Evolutionary conservation across 2,329 filamentous ascomycete species (phyloP), one percentile per base, ranked within the genome.

Genomic region (Trichoderma sp.): DNA sequence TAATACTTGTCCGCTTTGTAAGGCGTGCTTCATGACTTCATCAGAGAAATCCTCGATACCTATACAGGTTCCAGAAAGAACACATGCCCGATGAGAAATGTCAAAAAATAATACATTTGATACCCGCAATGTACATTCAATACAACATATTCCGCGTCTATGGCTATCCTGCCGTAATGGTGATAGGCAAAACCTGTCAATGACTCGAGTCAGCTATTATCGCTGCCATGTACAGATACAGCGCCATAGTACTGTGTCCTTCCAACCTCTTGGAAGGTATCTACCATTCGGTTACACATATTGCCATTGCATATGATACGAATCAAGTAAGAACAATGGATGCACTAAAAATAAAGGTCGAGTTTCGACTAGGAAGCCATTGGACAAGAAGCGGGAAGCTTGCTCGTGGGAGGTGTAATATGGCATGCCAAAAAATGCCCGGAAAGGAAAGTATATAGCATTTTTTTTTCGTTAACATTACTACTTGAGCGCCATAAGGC

Each of bases 1-100:
- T 55, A 30, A 75, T 30, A 73, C 71, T 12, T 76, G 74, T 43
- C 74, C 74, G 15, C 72, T 76, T 9, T 76, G 73, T 43, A 73
- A 73, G 34, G 69, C 68, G 4, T 67, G 62, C 11, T 73, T 67
- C 12, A 68, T 71, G 68, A 55, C 13, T 36, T 28, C 28, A 17
- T 53, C 67, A 4, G 66, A 69, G 30, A 69, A 69, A 34, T 6
- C 15, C 28, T 15, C 57, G 11, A 36, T 36, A 12, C 30, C 59
- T 30, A 4, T 69, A 20, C 67, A 20, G 28, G 8, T 61, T 26
- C 67, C 57, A 4, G 67, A 69, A 50, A 50, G 67, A 53, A 32
- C 30, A n/a, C 67, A 62, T 36, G 20, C 13, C 15, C 59, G 57
- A 69, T 62, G 23, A 68, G 30, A 17, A 59, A 23, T 20, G 3